Evolutionary conservation across 495 filamentous ascomycete species (phyloP).

Genomic region (Rusavskia elegans): DNA sequence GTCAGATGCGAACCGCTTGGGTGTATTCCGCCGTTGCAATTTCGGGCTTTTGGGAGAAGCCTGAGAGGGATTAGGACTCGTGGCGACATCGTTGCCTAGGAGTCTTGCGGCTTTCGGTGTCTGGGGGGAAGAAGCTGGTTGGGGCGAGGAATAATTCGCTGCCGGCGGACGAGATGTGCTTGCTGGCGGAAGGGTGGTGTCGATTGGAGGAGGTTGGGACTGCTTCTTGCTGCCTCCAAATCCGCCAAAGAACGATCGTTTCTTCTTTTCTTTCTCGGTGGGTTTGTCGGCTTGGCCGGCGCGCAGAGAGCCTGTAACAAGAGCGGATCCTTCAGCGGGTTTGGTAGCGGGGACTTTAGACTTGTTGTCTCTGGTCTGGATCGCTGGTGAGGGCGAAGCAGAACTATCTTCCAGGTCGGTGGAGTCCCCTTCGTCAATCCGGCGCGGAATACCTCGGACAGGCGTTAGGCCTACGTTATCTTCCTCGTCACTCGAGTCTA

Average conservation of each 20-base stretch:
- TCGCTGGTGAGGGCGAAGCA: slow-evolving; percentile 16
- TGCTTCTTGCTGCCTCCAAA: slow-evolving; percentile 23
- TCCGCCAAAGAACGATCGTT: slow-evolving; percentile 23
- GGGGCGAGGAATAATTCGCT: too few species aligned
- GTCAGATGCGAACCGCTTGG: slow-evolving; percentile 5
- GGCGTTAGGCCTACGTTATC: slow-evolving; percentile 29
- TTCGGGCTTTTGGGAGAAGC: slow-evolving; percentile 11
- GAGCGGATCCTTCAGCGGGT: slow-evolving; percentile 10
- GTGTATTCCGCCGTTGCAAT: slow-evolving; percentile 7
- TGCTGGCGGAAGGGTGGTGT: neutral
- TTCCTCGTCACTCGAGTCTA: slow-evolving; percentile 70
- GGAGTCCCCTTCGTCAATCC: slow-evolving; percentile 42
- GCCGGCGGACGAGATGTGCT: neutral
- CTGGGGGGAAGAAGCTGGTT: neutral
- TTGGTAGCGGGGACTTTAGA: slow-evolving; percentile 2
- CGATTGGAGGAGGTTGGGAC: neutral
- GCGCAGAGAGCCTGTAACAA: slow-evolving; percentile 12
- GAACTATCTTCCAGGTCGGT: slow-evolving; percentile 54
- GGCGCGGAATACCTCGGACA: slow-evolving; percentile 49
- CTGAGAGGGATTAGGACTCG: slow-evolving; percentile 13
- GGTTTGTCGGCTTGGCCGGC: slow-evolving; percentile 20
- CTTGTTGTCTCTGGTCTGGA: slow-evolving; percentile 8
- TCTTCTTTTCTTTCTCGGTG: slow-evolving; percentile 22
- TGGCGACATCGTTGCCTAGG: neutral
- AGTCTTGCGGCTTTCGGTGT: neutral